Percentiles rank a stretch among this genome's conserved stretches.
Evolutionary conservation across 2,329 filamentous ascomycete genomes (phyloP).

Genomic region (Xylaria sp.): DNA sequence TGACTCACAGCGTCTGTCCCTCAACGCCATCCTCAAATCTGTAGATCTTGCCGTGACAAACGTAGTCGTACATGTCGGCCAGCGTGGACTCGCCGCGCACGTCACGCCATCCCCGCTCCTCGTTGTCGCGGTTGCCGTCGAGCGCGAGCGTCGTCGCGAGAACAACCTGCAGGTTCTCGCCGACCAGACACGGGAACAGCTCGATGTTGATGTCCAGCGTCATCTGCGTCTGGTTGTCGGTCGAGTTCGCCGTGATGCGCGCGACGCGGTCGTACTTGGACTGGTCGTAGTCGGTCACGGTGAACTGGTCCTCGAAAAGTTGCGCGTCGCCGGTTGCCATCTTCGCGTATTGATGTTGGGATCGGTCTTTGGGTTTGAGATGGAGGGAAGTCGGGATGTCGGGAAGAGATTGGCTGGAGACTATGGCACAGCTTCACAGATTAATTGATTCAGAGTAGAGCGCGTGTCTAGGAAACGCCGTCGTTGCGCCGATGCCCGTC

Average conservation of each 20-base stretch:
- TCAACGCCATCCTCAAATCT: constrained; percentile 83
- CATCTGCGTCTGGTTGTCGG: constrained; percentile 79
- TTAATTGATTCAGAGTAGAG: not conserved
- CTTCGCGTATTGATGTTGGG: not conserved
- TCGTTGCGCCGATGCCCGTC: not conserved
- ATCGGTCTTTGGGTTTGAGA: not conserved
- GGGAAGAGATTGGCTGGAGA: not conserved
- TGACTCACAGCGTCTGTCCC: constrained; percentile 83
- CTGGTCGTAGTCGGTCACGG: constrained; percentile 79
- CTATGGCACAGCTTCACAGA: not conserved
- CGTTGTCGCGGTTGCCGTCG: constrained; percentile 49
- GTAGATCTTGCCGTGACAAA: constrained; percentile 89
- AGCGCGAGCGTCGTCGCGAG: constrained; percentile 86
- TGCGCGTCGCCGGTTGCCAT: constrained; percentile 81
- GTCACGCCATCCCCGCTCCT: constrained; percentile 78
- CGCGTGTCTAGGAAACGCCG: not conserved
- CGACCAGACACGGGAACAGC: constrained; percentile 79
- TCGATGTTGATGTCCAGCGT: constrained; percentile 94
- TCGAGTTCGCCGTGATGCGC: constrained; percentile 80
- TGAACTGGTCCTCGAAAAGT: constrained; percentile 94
- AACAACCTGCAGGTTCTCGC: constrained; percentile 82
- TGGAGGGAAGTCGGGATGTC: no score
- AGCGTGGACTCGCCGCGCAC: constrained; percentile 68
- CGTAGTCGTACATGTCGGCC: constrained; percentile 87
- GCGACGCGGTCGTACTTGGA: constrained; percentile 96